A percentile compares a stretch with the other conserved stretches of the same genome.
Evolutionary conservation across 768 basidiomycete genomes (phyloP).

Genomic region (Suillus decipiens): DNA sequence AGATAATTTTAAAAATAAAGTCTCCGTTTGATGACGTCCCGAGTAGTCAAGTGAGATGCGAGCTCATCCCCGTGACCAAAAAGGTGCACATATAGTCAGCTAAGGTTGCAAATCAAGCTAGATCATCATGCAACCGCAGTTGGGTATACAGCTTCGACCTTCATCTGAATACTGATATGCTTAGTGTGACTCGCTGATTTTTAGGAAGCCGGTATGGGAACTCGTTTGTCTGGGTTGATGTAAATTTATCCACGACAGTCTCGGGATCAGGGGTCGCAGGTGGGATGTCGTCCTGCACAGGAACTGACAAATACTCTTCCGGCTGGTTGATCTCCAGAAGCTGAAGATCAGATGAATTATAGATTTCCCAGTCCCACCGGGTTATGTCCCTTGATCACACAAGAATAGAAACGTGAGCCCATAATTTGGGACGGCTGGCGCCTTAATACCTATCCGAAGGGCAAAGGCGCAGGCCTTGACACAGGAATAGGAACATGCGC

Average conservation of each 20-base stretch:
- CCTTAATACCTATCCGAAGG: no score
- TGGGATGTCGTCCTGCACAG: not conserved
- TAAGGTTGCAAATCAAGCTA: not conserved
- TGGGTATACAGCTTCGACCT: conserved; percentile 11
- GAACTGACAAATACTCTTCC: not conserved
- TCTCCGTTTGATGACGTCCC: not conserved
- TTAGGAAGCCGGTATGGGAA: conserved; percentile 37
- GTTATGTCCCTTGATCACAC: not conserved
- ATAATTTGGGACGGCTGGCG: conserved; percentile 11
- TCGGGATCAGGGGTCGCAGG: not conserved
- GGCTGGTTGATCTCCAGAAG: not conserved
- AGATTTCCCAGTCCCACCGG: not conserved
- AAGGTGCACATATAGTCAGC: not conserved
- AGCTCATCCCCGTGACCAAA: not conserved
- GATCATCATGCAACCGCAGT: conserved; percentile 14
- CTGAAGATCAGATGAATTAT: not conserved
- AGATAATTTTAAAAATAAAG: not conserved
- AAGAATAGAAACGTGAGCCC: not conserved
- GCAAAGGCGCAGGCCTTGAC: conserved; percentile 5
- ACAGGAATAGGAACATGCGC: conserved; percentile 27
- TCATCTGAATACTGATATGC: conserved; percentile 41
- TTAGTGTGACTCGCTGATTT: conserved; percentile 38
- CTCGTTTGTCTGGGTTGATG: conserved; percentile 16
- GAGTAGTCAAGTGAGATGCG: conserved; percentile 3
- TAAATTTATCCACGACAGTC: not conserved